These are phyloP conservation scores for Trypethelium eluteriae DNA, from an alignment of 495 filamentous ascomycete genomes.

Conservation along the genomic window DNA sequence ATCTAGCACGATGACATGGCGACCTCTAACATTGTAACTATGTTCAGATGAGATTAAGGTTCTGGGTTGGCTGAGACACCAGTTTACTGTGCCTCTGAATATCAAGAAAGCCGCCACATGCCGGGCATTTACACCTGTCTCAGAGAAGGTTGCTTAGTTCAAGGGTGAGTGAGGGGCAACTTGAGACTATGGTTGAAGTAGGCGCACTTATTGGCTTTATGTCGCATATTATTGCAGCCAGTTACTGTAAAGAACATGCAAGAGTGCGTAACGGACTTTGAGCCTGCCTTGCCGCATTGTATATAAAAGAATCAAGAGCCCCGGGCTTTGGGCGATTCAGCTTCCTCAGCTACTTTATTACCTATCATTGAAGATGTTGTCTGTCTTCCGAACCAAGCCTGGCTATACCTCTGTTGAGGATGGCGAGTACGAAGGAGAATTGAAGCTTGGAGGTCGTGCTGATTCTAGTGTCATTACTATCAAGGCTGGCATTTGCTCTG, in stretches of 20 bases:
- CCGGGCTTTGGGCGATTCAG: background rate
- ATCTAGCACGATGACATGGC: background rate
- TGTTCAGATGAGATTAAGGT: background rate
- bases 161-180: background rate
- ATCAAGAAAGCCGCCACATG: background rate
- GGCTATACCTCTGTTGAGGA: background rate
- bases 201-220: background rate
- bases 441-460: background rate
- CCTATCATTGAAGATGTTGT: background rate
- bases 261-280: background rate
- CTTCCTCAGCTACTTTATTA: background rate
- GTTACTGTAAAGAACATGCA: background rate
- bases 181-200: background rate
- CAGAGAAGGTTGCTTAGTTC: background rate
- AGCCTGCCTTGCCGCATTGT: background rate
- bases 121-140: background rate
- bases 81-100: background rate
- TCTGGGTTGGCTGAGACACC: background rate
- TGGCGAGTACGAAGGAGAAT: background rate
- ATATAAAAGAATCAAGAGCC: background rate
- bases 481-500: background rate
- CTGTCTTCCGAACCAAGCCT: background rate
- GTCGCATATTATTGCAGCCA: background rate
- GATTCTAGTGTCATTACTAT: background rate
- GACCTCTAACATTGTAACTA: background rate